phyloP scores from a whole-genome alignment of 192 early-diverging fungal genomes.

The Umbelopsis sp. region DNA sequence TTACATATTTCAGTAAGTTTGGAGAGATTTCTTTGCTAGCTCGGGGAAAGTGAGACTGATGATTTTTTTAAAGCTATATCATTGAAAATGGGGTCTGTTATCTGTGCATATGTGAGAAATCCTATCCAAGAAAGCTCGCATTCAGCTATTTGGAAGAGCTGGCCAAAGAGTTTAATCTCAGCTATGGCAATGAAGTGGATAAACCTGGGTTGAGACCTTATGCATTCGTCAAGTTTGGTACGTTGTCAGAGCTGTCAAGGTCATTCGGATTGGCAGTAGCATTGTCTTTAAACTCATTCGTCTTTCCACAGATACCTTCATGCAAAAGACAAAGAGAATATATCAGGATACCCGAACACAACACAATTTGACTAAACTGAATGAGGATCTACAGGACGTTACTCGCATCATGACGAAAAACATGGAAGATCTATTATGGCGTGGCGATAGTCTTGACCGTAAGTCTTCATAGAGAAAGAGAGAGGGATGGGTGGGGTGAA shows the following conservation, averaged over 20 bases:
- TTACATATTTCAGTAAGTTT: constrained; percentile 83
- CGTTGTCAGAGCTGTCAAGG: constrained; percentile 10
- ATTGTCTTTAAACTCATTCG: background rate
- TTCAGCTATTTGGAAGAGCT: constrained; percentile 96
- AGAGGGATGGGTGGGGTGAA: too few species aligned
- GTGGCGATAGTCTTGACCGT: constrained; percentile 82
- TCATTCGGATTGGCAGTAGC: background rate
- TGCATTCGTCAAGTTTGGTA: constrained; percentile 97
- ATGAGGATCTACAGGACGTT: constrained; percentile 96
- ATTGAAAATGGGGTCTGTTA: constrained; percentile 95
- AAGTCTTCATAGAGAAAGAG: constrained; percentile 22
- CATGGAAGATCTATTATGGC: constrained; percentile 94
- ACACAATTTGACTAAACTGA: constrained; percentile 88
- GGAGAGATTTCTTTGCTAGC: background rate
- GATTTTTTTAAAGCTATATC: constrained; percentile 69
- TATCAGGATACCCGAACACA: constrained; percentile 96
- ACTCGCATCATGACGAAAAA: constrained; percentile 98
- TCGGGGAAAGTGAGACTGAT: background rate
- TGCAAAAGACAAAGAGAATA: constrained; percentile 96
- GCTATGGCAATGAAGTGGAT: constrained; percentile 90
- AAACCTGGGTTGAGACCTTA: constrained; percentile 86
- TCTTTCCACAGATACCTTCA: constrained; percentile 81
- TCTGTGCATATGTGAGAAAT: constrained; percentile 90
- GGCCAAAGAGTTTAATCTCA: constrained; percentile 90
- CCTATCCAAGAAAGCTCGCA: constrained; percentile 90